These are phyloP conservation scores for Podosphaera aphanis DNA, from an alignment of 2,329 filamentous ascomycete species.

Conservation along the genomic window DNA sequence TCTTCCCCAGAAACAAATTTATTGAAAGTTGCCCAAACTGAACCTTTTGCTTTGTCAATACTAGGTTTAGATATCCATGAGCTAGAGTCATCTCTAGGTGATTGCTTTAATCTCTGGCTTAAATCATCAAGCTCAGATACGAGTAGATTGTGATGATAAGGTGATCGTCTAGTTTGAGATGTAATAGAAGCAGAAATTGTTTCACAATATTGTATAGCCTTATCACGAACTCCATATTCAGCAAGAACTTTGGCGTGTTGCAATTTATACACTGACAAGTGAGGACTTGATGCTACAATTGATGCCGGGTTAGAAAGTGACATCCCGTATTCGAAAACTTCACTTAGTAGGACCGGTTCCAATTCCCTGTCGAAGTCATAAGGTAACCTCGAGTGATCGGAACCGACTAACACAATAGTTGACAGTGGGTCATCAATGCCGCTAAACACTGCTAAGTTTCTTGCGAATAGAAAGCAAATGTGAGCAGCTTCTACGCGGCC, in stretches of 20 bases:
- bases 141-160: slow-evolving; percentile 60
- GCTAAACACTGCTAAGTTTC: slow-evolving; percentile 45
- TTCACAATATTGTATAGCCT: slow-evolving; percentile 83
- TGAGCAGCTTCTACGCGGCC: slow-evolving; percentile 79
- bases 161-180: slow-evolving; percentile 59
- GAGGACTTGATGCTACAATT: slow-evolving; percentile 39
- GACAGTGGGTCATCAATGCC: slow-evolving; percentile 62
- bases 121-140: slow-evolving; percentile 64
- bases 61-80: slow-evolving; percentile 90
- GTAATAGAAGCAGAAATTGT: slow-evolving; percentile 53
- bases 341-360: slow-evolving; percentile 78
- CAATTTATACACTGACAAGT: slow-evolving; percentile 77
- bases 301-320: slow-evolving; percentile 40
- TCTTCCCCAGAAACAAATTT: slow-evolving; percentile 92
- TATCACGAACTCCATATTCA: slow-evolving; percentile 57
- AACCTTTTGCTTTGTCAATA: slow-evolving; percentile 85
- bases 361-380: slow-evolving; percentile 56
- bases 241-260: slow-evolving; percentile 67
- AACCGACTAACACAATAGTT: slow-evolving; percentile 64
- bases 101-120: slow-evolving; percentile 57
- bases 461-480: slow-evolving; percentile 77
- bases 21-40: slow-evolving; percentile 79
- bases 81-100: slow-evolving; percentile 55
- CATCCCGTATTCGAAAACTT: slow-evolving; percentile 79
- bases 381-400: slow-evolving; percentile 50